Evolutionary conservation across 2,329 filamentous ascomycete genomes (phyloP), one percentile per base, ranked within the genome.

Genomic region (Canariomyces notabilis): DNA sequence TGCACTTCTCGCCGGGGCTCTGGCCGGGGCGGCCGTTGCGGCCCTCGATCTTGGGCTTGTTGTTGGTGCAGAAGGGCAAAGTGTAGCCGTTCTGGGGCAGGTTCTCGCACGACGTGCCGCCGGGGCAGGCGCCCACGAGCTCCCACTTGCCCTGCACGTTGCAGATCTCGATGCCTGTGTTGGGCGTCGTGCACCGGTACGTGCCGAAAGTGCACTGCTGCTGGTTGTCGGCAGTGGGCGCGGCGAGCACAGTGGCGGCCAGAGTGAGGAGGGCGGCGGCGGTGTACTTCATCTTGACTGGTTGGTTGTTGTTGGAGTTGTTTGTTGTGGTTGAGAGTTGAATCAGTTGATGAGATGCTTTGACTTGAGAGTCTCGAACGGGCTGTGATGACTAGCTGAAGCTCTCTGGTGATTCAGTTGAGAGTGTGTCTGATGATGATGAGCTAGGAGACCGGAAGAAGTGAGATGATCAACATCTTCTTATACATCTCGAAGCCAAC

Each of bases 131-230:
- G 34, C 57, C 57, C 19, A 59, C 58, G 5, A 57, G 51, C 49
- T 54, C 43, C 56, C 57, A 61, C 14, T 45, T 15, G 48, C 46
- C 47, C 0, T 32, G 2, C n/a, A 59, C 32, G 53, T 58, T 23
- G 51, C 58, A 61, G 48, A 61, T 49, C 50, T 59, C 48, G 48
- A 61, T 59, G 43, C 55, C 57, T 2, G 46, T 49, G 49, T 47
- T 49, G 45, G 54, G 48, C 23, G 21, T 43, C 16, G 51, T 54
- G 55, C 58, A 61, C 26, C 51, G 50, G 45, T 61, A 61, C 36
- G 46, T 57, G 53, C 58, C 58, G 38, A 59, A 59, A 2, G 39
- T 52, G 54, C 58, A 60, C 21, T 49, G 42, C 34, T 40, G 38
- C 19, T 52, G n/a, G n/a, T n/a, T n/a, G n/a, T n/a, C n/a, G n/a